A percentile compares a stretch with the other conserved stretches of the same genome.
These are phyloP conservation scores for Magnolia changhungtana DNA, from an alignment of 164 flowering plant genomes.

Conservation along the genomic window DNA sequence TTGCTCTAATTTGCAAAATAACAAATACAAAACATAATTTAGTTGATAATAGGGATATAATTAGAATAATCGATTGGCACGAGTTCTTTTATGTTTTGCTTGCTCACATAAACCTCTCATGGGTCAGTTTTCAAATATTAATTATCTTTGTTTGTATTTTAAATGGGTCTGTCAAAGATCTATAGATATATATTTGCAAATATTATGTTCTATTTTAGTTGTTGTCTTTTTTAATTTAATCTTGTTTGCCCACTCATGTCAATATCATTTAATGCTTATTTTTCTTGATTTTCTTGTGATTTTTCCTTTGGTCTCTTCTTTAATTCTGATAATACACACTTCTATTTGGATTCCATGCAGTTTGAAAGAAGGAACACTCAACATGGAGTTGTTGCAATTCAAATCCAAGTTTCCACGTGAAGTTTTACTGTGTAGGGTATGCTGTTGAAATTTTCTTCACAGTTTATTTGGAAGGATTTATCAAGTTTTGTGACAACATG, in stretches of 20 bases:
- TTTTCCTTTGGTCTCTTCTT: neutral
- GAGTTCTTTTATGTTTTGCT: too few relatives aligned
- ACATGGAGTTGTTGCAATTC: conserved; percentile 91
- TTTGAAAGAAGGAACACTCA: conserved; percentile 87
- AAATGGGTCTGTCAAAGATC: too few relatives aligned
- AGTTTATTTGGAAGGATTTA: neutral
- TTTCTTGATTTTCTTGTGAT: conserved; percentile 2
- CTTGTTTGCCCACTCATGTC: neutral
- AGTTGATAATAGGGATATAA: too few relatives aligned
- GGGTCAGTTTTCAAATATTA: too few relatives aligned
- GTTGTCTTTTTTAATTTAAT: too few relatives aligned
- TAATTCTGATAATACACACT: neutral
- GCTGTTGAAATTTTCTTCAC: conserved; percentile 12
- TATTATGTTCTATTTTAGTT: too few relatives aligned
- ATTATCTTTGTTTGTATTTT: too few relatives aligned
- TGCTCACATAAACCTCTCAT: too few relatives aligned
- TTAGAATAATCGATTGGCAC: too few relatives aligned
- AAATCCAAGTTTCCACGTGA: conserved; percentile 93
- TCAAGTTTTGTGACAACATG: neutral
- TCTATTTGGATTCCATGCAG: conserved; percentile 31
- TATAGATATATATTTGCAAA: too few relatives aligned
- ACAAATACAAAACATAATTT: too few relatives aligned
- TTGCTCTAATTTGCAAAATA: too few relatives aligned
- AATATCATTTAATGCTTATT: neutral
- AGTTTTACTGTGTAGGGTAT: conserved; percentile 93